Conservation (phyloP, 345 rosid species). For the Streptanthus diversifolius region DNA sequence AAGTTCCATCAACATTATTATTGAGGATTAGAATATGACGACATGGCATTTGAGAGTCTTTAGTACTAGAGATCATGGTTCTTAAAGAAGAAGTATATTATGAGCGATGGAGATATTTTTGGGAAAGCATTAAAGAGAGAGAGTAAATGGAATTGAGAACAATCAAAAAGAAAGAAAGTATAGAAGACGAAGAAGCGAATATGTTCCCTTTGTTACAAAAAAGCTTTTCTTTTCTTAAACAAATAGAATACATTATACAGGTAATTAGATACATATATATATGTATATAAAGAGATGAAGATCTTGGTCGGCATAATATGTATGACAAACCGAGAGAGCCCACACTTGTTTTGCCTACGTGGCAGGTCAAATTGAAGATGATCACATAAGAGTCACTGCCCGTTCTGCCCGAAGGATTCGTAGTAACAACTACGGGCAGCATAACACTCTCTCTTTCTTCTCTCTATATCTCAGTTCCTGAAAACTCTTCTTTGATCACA, state of each 20-base stretch:
- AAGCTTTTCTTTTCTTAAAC: not conserved
- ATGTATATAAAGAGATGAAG: constrained; percentile 2
- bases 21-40: constrained; percentile 28
- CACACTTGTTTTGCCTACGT: constrained; percentile 37
- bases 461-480: not conserved
- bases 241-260: constrained; percentile 2
- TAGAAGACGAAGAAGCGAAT: constrained; percentile 23
- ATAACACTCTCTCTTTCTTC: not conserved
- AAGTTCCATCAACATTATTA: constrained; percentile 10
- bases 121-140: constrained; percentile 19
- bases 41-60: constrained; percentile 8
- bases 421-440: constrained; percentile 37
- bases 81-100: constrained; percentile 23
- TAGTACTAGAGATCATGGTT: constrained; percentile 13
- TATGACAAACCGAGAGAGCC: constrained; percentile 22
- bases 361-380: constrained; percentile 21
- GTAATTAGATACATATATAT: not conserved
- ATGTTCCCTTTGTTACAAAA: constrained; percentile 25
- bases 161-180: not conserved
- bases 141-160: constrained; percentile 13
- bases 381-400: constrained; percentile 21
- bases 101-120: constrained; percentile 35
- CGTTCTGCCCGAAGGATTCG: constrained; percentile 24
- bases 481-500: constrained; percentile 28
- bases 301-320: constrained; percentile 36